Conservation (phyloP, 2,329 filamentous ascomycete genomes). For the Knufia petricola region DNA sequence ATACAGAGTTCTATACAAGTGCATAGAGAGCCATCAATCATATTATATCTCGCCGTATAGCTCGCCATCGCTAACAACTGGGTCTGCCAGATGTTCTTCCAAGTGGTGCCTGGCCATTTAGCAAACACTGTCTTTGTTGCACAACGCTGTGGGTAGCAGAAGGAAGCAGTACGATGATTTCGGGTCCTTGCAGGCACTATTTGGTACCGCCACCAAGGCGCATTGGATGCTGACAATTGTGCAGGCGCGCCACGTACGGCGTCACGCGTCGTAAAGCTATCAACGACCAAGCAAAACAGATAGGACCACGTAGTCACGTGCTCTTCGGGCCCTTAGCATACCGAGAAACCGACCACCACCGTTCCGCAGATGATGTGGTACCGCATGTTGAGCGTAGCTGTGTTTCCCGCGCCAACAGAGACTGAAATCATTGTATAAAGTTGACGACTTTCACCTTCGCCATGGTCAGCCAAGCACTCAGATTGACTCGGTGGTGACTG, state of each 20-base stretch:
- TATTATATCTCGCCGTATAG: not conserved
- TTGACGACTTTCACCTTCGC: too few relatives aligned
- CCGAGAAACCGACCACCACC: not conserved
- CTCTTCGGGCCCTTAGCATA: too few relatives aligned
- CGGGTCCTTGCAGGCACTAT: not conserved
- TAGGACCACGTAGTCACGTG: too few relatives aligned
- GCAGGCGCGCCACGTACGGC: too few relatives aligned
- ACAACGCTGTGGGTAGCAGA: not conserved
- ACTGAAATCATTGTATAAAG: not conserved
- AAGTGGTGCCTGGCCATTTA: not conserved
- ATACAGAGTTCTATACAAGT: too few relatives aligned
- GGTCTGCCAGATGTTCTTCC: not conserved
- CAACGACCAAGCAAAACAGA: too few relatives aligned
- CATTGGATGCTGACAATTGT: too few relatives aligned
- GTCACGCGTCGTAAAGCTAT: too few relatives aligned
- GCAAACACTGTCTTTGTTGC: not conserved
- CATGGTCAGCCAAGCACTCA: not conserved
- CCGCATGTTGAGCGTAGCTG: not conserved
- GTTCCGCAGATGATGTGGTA: not conserved
- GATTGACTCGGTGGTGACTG: too few relatives aligned
- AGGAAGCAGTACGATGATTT: not conserved
- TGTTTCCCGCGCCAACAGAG: not conserved
- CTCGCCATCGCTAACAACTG: not conserved
- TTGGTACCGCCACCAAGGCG: too few relatives aligned
- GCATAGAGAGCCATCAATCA: too few relatives aligned